These are phyloP conservation scores for Hirsutella rhossiliensis DNA, from an alignment of 2,329 filamentous ascomycete species.

Conservation along the genomic window DNA sequence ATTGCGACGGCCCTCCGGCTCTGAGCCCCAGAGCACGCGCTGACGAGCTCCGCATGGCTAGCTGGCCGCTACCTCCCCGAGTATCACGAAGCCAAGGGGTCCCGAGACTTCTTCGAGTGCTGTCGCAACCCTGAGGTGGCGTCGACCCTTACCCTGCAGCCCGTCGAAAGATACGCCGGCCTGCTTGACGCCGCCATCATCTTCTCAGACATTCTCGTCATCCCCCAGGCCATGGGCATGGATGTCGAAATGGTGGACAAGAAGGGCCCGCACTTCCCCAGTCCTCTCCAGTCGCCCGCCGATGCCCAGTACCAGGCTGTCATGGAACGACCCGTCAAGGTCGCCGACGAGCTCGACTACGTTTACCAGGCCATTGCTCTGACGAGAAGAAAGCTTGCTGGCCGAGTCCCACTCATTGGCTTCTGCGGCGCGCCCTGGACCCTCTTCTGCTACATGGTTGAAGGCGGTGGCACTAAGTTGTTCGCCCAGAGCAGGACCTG, in stretches of 20 bases:
- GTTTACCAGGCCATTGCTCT: conserved; percentile 93
- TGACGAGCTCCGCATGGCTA: conserved; percentile 21
- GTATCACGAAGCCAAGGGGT: conserved; percentile 90
- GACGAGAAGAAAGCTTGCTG: conserved; percentile 76
- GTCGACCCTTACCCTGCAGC: conserved; percentile 86
- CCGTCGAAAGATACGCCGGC: conserved; percentile 80
- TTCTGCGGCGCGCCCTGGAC: conserved; percentile 98
- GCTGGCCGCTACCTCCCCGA: conserved; percentile 95
- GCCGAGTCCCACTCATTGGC: conserved; percentile 83
- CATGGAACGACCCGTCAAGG: conserved; percentile 68
- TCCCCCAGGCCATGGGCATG: conserved; percentile 98
- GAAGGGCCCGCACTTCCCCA: conserved; percentile 89
- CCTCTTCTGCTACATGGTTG: conserved; percentile 96
- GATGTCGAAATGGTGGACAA: conserved; percentile 97
- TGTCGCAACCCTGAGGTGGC: conserved; percentile 88
- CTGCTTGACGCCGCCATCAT: conserved; percentile 96
- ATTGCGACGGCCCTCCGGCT: not conserved
- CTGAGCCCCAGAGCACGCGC: not conserved
- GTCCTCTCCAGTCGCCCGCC: conserved; percentile 65
- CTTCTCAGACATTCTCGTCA: conserved; percentile 96
- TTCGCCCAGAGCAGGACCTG: conserved; percentile 93
- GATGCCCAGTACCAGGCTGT: conserved; percentile 76
- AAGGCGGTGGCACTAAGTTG: conserved; percentile 90
- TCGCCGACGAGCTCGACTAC: conserved; percentile 75
- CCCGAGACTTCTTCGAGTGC: conserved; percentile 92